A percentile compares a stretch with the other conserved stretches of the same genome.
Conservation (phyloP, 1,139 yeast genomes). For the Lodderomyces orthopsilosis region DNA sequence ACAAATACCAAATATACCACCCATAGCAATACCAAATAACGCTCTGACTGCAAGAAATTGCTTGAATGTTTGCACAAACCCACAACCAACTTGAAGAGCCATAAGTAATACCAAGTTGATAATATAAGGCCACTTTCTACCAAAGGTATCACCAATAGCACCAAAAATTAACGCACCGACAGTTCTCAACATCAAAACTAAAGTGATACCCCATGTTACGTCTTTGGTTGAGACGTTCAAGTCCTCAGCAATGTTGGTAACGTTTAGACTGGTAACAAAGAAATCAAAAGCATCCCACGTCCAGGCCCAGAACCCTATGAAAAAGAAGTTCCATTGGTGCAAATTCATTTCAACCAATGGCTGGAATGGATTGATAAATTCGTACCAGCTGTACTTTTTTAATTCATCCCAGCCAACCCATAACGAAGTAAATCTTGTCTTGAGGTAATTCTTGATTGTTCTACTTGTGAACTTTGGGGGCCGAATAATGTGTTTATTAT, state of each 20-base stretch:
- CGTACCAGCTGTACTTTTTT: conserved; percentile 24
- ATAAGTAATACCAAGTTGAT: conserved; percentile 28
- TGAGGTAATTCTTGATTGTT: conserved; percentile 25
- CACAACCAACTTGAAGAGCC: conserved; percentile 39
- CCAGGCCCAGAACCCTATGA: conserved; percentile 38
- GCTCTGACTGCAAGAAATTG: conserved; percentile 43
- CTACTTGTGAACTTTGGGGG: conserved; percentile 30
- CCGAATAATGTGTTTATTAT: conserved; percentile 30
- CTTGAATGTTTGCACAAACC: conserved; percentile 34
- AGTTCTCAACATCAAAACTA: conserved; percentile 44
- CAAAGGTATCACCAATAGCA: conserved; percentile 33
- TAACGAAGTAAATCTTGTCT: conserved; percentile 30
- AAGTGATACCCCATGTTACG: conserved; percentile 44
- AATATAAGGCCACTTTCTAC: conserved; percentile 40
- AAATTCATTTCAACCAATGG: conserved; percentile 28
- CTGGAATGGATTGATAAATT: conserved; percentile 34
- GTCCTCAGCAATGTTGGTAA: conserved; percentile 27
- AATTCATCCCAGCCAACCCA: conserved; percentile 32
- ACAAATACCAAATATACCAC: conserved; percentile 40
- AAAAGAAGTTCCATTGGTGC: conserved; percentile 37
- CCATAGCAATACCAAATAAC: conserved; percentile 43
- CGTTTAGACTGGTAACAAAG: conserved; percentile 37
- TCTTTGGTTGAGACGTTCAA: conserved; percentile 26
- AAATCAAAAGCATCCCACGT: conserved; percentile 46
- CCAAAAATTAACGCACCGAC: conserved; percentile 43